These are phyloP conservation scores for Lactarius psammicola DNA, from an alignment of 768 basidiomycete genomes.

Conservation along the genomic window DNA sequence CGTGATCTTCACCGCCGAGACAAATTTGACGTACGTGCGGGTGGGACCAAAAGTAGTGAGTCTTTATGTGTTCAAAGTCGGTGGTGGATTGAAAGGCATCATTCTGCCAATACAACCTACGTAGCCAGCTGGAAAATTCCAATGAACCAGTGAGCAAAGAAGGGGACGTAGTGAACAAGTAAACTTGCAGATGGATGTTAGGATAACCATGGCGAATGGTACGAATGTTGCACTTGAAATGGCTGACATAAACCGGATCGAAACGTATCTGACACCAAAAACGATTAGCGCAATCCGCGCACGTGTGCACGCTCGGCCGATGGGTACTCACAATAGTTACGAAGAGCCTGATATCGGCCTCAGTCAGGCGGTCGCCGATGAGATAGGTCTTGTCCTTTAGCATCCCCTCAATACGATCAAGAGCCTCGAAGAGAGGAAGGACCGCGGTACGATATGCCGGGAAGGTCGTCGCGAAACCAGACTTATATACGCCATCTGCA, in stretches of 20 bases:
- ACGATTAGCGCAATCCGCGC: neutral
- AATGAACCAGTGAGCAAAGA: neutral
- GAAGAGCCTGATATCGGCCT: conserved; percentile 83
- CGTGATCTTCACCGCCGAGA: neutral
- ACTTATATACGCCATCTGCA: conserved; percentile 81
- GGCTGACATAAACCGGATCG: conserved; percentile 85
- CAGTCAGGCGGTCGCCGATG: conserved; percentile 78
- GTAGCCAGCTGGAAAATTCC: conserved; percentile 58
- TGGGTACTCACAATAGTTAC: conserved; percentile 81
- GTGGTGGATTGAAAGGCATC: conserved; percentile 85
- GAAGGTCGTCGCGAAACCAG: conserved; percentile 83
- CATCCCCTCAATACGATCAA: conserved; percentile 79
- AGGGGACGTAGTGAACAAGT: neutral
- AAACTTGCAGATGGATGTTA: conserved; percentile 60
- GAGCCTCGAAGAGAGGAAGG: conserved; percentile 64
- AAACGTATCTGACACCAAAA: conserved; percentile 64
- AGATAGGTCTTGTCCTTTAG: conserved; percentile 80
- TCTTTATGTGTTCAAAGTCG: conserved; percentile 87
- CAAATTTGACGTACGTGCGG: conserved; percentile 21
- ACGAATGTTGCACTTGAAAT: conserved; percentile 93
- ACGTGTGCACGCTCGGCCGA: neutral
- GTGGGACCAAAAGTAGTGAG: conserved; percentile 69
- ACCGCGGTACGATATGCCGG: conserved; percentile 81
- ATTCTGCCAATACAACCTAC: conserved; percentile 88
- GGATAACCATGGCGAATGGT: conserved; percentile 88